Evolutionary conservation across 345 rosid genomes (phyloP).

Genomic region (Toxicodendron radicans): DNA sequence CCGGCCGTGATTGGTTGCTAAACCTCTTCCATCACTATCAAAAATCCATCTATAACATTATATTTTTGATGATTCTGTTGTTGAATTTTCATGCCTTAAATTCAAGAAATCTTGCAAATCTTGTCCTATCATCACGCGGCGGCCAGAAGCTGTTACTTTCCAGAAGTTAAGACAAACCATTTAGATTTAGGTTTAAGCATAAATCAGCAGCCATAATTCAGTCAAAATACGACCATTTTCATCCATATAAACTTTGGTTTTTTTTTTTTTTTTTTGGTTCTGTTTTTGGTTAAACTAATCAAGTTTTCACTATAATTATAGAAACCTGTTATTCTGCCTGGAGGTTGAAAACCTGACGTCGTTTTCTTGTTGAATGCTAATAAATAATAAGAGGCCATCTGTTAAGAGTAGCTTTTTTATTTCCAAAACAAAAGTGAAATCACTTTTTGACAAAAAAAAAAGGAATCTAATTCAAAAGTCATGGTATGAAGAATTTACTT

Average conservation of each 20-base stretch:
- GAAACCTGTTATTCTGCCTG: not conserved
- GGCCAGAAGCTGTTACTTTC: not conserved
- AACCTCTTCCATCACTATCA: not conserved
- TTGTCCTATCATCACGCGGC: not conserved
- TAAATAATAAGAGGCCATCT: conserved; percentile 10
- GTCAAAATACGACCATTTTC: not conserved
- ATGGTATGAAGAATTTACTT: not conserved
- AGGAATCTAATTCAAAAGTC: not conserved
- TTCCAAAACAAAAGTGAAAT: not conserved
- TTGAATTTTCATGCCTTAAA: conserved; percentile 7
- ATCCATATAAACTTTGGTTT: not conserved
- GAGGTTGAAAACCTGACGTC: not conserved
- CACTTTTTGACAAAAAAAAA: not conserved
- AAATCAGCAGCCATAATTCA: not conserved
- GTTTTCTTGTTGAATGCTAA: conserved; percentile 2
- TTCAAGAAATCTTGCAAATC: conserved; percentile 11
- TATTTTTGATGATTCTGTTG: not conserved
- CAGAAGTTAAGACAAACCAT: not conserved
- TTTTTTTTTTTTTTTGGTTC: no score
- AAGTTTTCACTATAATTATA: not conserved
- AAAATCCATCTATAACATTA: not conserved
- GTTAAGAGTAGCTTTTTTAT: not conserved
- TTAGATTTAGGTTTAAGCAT: not conserved
- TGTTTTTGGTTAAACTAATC: no score
- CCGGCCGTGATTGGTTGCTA: not conserved